Evolutionary conservation across 495 filamentous ascomycete genomes (phyloP).

Genomic region (Ramalina peruviana): DNA sequence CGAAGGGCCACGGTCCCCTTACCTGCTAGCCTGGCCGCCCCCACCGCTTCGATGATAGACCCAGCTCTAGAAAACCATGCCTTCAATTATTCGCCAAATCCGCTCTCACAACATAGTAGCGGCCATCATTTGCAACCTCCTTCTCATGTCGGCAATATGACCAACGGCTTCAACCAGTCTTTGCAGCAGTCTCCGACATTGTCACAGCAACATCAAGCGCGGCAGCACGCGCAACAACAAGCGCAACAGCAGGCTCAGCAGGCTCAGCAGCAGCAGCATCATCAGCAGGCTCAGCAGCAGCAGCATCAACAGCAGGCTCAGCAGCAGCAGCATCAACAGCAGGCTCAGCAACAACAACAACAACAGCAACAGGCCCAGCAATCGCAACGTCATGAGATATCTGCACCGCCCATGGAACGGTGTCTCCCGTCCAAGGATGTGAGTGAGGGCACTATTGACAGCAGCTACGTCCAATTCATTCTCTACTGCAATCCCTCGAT

Average conservation of each 20-base stretch:
- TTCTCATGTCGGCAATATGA: neutral
- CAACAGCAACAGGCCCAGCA: neutral
- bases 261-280: neutral
- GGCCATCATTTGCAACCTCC: neutral
- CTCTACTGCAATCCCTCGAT: slow-evolving; percentile 82
- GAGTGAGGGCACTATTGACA: slow-evolving; percentile 61
- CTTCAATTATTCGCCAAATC: slow-evolving; percentile 3
- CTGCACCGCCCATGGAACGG: slow-evolving; percentile 17
- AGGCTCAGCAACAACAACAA: neutral
- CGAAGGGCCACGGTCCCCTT: slow-evolving; percentile 13
- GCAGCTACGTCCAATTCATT: slow-evolving; percentile 79
- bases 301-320: neutral
- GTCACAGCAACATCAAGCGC: neutral
- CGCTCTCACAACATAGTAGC: neutral
- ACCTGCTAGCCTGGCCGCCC: slow-evolving; percentile 7
- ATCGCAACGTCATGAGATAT: neutral
- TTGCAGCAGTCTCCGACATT: too few species aligned
- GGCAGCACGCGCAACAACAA: neutral
- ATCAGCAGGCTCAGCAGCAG: neutral
- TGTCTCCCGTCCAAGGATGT: slow-evolving; percentile 56
- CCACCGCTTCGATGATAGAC: slow-evolving; percentile 17
- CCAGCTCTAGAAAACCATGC: slow-evolving; percentile 11
- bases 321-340: neutral
- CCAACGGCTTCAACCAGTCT: neutral
- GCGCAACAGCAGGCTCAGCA: neutral